These are phyloP conservation scores for Gaeumannomyces tritici DNA, from an alignment of 2,329 filamentous ascomycete species.

Conservation along the genomic window DNA sequence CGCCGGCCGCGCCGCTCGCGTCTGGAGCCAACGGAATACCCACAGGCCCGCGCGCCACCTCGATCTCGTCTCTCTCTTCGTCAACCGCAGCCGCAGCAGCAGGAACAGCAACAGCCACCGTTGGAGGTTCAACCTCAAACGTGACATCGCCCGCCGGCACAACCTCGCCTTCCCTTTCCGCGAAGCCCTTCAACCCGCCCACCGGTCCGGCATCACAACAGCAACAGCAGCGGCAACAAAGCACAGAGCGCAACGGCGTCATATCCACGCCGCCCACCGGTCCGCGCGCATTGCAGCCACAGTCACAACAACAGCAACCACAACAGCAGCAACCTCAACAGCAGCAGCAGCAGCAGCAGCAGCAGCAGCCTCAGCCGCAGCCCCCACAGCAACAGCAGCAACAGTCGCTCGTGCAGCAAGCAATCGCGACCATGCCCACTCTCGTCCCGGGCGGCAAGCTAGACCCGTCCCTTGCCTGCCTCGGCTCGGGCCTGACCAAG, in stretches of 20 bases:
- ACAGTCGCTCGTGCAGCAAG: slow-evolving; percentile 40
- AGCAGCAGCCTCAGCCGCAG: slow-evolving; percentile 1
- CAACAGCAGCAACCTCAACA: not conserved
- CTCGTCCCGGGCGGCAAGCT: slow-evolving; percentile 38
- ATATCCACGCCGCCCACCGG: not conserved
- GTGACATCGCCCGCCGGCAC: not conserved
- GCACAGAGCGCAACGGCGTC: not conserved
- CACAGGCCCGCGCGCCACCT: slow-evolving; percentile 33
- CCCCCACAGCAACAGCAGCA: slow-evolving; percentile 8
- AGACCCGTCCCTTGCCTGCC: slow-evolving; percentile 33
- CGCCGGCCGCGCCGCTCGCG: slow-evolving; percentile 18
- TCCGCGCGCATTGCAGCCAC: slow-evolving; percentile 24
- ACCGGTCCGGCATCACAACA: slow-evolving; percentile 39
- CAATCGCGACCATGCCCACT: slow-evolving; percentile 39
- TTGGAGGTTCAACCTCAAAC: not conserved
- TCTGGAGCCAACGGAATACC: slow-evolving; percentile 30
- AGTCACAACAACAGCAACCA: not conserved
- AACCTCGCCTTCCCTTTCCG: slow-evolving; percentile 24
- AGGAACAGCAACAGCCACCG: not conserved
- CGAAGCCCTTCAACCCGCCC: slow-evolving; percentile 46
- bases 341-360: not conserved
- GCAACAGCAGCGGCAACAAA: slow-evolving; percentile 1
- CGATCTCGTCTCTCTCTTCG: not conserved
- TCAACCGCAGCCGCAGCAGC: not conserved
- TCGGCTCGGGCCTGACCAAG: slow-evolving; percentile 36